Evolutionary conservation across 2,329 filamentous ascomycete species (phyloP), one percentile per base, ranked within the genome.

Genomic region (Alternaria solani): DNA sequence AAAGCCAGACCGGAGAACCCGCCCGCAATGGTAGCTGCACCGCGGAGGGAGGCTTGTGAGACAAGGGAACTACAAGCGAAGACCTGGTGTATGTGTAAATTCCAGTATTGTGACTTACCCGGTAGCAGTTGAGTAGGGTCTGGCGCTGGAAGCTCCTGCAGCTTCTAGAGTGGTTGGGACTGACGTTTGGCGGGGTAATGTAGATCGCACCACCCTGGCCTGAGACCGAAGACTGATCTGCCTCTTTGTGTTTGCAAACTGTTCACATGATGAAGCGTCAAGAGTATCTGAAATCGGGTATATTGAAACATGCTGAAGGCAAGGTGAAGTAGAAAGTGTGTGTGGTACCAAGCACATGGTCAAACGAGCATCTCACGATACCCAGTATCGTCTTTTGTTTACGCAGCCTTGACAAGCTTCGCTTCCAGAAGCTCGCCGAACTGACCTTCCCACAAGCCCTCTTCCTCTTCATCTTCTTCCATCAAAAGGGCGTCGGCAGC

Each of bases 401-500:
- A 66, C 3, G 62, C 72, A 65, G 65, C 70, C 54, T 67, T 64
- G 44, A 77, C 47, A 9, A 76, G 62, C 60, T 72, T 76, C 5
- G 65, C 65, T 51, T 74, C 70, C 3, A 75, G 20, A n/a, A 77
- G 56, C 56, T 77, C 74, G 18, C 51, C 57, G 47, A 74, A 75
- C 18, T 58, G 61, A 3, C 69, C 67, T 42, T 74, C 69, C 68
- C 69, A 72, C 7, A 73, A 26, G 4, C 68, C 65, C 25, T 69
- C 66, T 7, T 75, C 71, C 36, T 70, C 70, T 5, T 70, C 72
- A 7, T 71, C 72, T 5, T 67, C 68, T 16, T 59, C 62, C 66
- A 76, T 65, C 23, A 63, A 62, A 36, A 76, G 70, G 9, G 64
- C 85, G 7, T 74, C 73, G 11, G 86, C 86, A 59, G 89, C 91